These are phyloP conservation scores for Hirsutella rhossiliensis DNA, from an alignment of 2,329 filamentous ascomycete genomes.

Conservation along the genomic window DNA sequence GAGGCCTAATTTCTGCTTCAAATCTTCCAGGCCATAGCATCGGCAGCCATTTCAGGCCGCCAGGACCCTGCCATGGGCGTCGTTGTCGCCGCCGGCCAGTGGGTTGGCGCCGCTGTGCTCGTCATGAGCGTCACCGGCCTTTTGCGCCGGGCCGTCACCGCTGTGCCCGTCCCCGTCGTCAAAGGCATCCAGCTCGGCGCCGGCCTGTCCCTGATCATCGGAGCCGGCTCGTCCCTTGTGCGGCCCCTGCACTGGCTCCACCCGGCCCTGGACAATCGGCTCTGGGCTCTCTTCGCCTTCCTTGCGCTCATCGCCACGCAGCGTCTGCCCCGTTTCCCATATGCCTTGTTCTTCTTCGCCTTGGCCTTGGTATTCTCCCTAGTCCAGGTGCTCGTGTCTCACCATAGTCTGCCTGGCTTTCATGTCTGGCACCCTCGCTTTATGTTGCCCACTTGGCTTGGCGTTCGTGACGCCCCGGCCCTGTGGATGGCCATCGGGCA, in stretches of 20 bases:
- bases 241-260: conserved; percentile 55
- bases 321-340: conserved; percentile 56
- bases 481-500: conserved; percentile 64
- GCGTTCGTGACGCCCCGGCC: conserved; percentile 17
- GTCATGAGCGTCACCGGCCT: conserved; percentile 69
- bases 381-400: conserved; percentile 19
- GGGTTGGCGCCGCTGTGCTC: conserved; percentile 62
- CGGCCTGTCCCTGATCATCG: conserved; percentile 70
- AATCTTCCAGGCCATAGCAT: conserved; percentile 61
- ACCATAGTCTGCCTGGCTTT: conserved; percentile 34
- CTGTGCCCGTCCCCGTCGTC: conserved; percentile 75
- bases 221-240: conserved; percentile 59
- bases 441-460: conserved; percentile 21
- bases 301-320: conserved; percentile 57
- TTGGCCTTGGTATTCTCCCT: conserved; percentile 56
- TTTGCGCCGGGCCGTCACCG: conserved; percentile 58
- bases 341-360: conserved; percentile 61
- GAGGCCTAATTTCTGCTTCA: neutral
- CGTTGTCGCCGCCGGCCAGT: conserved; percentile 65
- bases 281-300: conserved; percentile 69
- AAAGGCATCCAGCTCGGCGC: conserved; percentile 94
- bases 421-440: conserved; percentile 48
- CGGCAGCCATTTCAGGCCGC: conserved; percentile 66
- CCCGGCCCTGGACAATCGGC: conserved; percentile 62
- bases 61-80: conserved; percentile 39